Evolutionary conservation across 1,139 yeast genomes (phyloP), one percentile per base, ranked within the genome.

Genomic region (Geotrichum cucujoidarum): DNA sequence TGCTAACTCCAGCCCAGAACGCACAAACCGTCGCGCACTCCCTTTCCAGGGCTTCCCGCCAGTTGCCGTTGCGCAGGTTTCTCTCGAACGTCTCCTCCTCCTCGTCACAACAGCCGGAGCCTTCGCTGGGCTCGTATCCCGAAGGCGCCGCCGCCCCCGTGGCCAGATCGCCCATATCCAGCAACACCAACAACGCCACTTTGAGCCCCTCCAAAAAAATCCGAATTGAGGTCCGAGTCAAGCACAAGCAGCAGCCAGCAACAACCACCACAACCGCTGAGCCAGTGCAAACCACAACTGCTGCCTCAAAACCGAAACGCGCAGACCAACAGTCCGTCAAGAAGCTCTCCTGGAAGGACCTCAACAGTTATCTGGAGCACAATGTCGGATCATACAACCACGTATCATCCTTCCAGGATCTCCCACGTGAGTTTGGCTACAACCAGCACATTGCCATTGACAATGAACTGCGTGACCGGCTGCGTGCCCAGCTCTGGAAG

Each of bases 361-460:
- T 45, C 25, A 49, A 40, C 44, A 47, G 29, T n/a, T 62, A 57
- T 42, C 48, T 60, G 17, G 64, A 61, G 39, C 50, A 43, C 42
- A 56, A 61, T 41, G 45, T 58, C 17, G 49, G 55, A 11, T 54
- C 63, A 25, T 55, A 59, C 50, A 48, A 51, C 16, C 53, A 50
- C 25, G 58, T 62, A 40, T 67, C 67, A 46, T 70, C 65, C 47
- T 75, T 75, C 49, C 69, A 72, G 6, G 74, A 74, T 49, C 63
- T 79, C 16, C 83, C 84, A 1, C 68, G 71, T 42, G 69, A 71
- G 49, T 80, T 74, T 58, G 83, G 81, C 1, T 62, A 63, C 13
- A 83, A 83, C 64, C 92, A 84, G 59, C 71, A 75, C 43, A 66
- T 81, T 4, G 63, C 69, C 5, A 70, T 77, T 7, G 77, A 73